A percentile compares a stretch with the other conserved stretches of the same genome.
These are phyloP conservation scores for Exophiala oligosperma DNA, from an alignment of 2,329 filamentous ascomycete genomes.

Conservation along the genomic window DNA sequence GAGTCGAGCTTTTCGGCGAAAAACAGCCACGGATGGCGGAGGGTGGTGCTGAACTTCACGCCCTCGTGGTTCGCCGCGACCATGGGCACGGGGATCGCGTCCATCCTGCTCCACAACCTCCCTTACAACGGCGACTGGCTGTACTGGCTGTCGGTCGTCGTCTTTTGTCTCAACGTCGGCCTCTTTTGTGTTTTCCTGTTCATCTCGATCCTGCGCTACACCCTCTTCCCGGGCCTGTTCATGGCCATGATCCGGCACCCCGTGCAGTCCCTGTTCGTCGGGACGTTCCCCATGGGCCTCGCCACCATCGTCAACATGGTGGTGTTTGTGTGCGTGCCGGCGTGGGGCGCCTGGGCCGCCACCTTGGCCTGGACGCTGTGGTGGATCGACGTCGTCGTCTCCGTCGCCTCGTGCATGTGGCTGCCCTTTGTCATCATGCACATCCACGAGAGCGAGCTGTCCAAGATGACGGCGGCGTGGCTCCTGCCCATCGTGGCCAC, in stretches of 20 bases:
- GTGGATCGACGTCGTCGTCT: conserved; percentile 50
- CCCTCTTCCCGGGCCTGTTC: conserved; percentile 64
- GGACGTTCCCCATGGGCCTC: conserved; percentile 64
- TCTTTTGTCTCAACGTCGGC: conserved; percentile 60
- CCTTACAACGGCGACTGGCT: conserved; percentile 61
- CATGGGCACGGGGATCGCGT: conserved; percentile 69
- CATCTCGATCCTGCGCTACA: conserved; percentile 61
- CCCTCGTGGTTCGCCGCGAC: conserved; percentile 61
- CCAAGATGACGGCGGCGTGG: conserved; percentile 64
- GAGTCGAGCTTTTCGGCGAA: conserved; percentile 29
- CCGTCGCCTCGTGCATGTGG: conserved; percentile 40
- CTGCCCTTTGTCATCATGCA: conserved; percentile 52
- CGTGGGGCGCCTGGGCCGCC: conserved; percentile 56
- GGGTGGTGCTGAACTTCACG: conserved; percentile 48
- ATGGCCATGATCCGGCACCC: conserved; percentile 63
- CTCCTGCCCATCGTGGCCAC: conserved; percentile 67
- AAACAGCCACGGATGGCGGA: conserved; percentile 30
- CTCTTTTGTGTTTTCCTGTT: conserved; percentile 57
- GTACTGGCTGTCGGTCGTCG: conserved; percentile 50
- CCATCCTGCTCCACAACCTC: conserved; percentile 62
- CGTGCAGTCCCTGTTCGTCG: conserved; percentile 64
- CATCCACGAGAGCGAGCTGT: conserved; percentile 41
- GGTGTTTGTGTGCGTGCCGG: conserved; percentile 56
- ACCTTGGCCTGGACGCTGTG: conserved; percentile 50
- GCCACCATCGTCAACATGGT: conserved; percentile 65